phyloP scores from a whole-genome alignment of 768 basidiomycete genomes.

The Tylopilus vinaceipallidus region DNA sequence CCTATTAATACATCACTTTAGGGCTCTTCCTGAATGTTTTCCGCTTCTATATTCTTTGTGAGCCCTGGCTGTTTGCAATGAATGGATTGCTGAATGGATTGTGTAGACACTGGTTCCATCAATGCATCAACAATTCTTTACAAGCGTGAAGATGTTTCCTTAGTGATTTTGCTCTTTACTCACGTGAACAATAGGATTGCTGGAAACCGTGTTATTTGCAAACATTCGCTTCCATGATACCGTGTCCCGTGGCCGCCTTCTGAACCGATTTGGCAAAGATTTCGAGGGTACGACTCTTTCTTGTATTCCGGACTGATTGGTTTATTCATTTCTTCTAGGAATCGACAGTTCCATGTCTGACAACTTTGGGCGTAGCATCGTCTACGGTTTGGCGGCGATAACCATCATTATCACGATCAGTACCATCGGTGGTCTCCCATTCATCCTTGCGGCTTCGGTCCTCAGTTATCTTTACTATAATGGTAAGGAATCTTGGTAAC shows the following conservation, averaged over 20 bases:
- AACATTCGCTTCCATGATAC: conserved; percentile 94
- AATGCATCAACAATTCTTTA: conserved; percentile 77
- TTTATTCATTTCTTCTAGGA: conserved; percentile 40
- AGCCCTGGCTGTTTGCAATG: conserved; percentile 21
- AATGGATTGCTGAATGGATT: conserved; percentile 3
- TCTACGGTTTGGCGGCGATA: conserved; percentile 63
- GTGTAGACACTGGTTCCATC: conserved; percentile 70
- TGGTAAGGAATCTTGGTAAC: conserved; percentile 39
- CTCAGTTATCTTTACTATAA: conserved; percentile 69
- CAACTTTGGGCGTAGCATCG: conserved; percentile 78
- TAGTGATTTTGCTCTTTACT: conserved; percentile 7
- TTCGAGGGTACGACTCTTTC: conserved; percentile 55
- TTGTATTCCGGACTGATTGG: not conserved
- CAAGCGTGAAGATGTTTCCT: conserved; percentile 42
- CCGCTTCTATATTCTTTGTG: conserved; percentile 73
- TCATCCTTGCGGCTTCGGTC: conserved; percentile 56
- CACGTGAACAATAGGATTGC: conserved; percentile 39
- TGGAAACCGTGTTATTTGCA: conserved; percentile 83
- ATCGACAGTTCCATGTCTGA: conserved; percentile 83
- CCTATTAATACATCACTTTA: conserved; percentile 20
- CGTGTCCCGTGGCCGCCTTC: conserved; percentile 75
- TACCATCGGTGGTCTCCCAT: conserved; percentile 74
- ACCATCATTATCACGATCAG: conserved; percentile 77
- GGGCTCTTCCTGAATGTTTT: conserved; percentile 59
- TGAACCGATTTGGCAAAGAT: conserved; percentile 89